These are phyloP conservation scores for Hydnomerulius pinastri DNA, from an alignment of 768 basidiomycete genomes.

Conservation along the genomic window DNA sequence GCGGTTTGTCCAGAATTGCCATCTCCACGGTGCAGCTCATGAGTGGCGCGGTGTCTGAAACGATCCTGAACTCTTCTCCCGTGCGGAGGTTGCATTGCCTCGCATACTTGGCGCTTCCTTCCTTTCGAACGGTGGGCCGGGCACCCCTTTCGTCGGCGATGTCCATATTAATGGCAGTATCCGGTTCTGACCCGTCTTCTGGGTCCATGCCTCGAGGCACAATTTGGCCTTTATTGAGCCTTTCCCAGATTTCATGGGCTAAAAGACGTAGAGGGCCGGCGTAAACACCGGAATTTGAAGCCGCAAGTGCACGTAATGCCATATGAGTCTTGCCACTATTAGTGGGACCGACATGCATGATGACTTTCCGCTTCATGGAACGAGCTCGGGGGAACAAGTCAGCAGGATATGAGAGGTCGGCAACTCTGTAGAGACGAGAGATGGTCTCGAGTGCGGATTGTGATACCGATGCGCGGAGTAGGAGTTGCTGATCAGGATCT, in stretches of 20 bases:
- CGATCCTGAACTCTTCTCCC: conserved; percentile 84
- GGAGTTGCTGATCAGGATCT: conserved; percentile 28
- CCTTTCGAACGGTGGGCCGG: conserved; percentile 31
- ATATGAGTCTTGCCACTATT: conserved; percentile 97
- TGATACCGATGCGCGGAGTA: conserved; percentile 30
- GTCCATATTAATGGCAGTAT: conserved; percentile 37
- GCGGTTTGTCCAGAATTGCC: conserved; percentile 45
- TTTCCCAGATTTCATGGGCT: conserved; percentile 92
- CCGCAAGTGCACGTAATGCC: conserved; percentile 85
- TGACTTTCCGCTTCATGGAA: conserved; percentile 66
- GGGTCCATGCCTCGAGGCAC: conserved; percentile 65
- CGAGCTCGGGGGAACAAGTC: conserved; percentile 58
- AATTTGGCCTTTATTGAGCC: conserved; percentile 89
- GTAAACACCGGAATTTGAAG: conserved; percentile 73
- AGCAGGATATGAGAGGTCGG: conserved; percentile 47
- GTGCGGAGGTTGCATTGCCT: conserved; percentile 85
- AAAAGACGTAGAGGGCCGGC: conserved; percentile 91
- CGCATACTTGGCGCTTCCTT: conserved; percentile 50
- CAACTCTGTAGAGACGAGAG: conserved; percentile 36
- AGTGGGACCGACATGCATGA: conserved; percentile 97
- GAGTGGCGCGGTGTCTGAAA: conserved; percentile 56
- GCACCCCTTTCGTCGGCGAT: conserved; percentile 21
- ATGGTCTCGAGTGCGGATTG: conserved; percentile 40
- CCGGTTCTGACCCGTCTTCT: conserved; percentile 38
- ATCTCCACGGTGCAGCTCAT: conserved; percentile 95